Conservation (phyloP, 768 basidiomycete species). For the Clitopilus passeckerianus region DNA sequence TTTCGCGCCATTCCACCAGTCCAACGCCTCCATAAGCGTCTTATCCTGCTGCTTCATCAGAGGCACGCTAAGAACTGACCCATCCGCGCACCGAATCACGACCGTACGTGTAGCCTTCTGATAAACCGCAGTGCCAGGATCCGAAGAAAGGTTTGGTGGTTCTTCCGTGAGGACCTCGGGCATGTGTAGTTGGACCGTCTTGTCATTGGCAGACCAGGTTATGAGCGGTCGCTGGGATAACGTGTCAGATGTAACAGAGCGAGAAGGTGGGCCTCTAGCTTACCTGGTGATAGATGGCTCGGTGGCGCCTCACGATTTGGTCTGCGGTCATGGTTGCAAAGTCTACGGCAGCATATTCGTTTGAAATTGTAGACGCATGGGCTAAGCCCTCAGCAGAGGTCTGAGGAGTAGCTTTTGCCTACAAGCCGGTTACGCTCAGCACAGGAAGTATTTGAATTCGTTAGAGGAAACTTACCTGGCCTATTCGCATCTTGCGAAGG, state of each 20-base stretch:
- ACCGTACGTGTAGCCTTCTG: constrained; percentile 33
- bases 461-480: constrained; percentile 34
- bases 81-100: constrained; percentile 50
- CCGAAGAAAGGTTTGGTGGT: constrained; percentile 7
- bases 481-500: constrained; percentile 56
- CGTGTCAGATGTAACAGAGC: not conserved
- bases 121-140: constrained; percentile 40
- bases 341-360: constrained; percentile 46
- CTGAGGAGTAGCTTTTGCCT: constrained; percentile 54
- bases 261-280: not conserved
- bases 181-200: constrained; percentile 35
- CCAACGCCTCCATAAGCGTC: constrained; percentile 45
- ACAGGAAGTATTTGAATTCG: constrained; percentile 1
- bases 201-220: constrained; percentile 25
- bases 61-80: constrained; percentile 47
- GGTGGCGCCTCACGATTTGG: constrained; percentile 46
- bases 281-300: constrained; percentile 72
- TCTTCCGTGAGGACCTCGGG: constrained; percentile 16
- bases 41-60: constrained; percentile 61
- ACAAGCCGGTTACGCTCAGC: not conserved
- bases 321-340: constrained; percentile 55
- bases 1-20: constrained; percentile 77
- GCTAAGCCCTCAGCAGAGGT: constrained; percentile 24
- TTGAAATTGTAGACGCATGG: constrained; percentile 57
- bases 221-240: constrained; percentile 25